A percentile compares a stretch with the other conserved stretches of the same genome.
These are phyloP conservation scores for Salix udensis DNA, from an alignment of 345 rosid genomes.

Conservation along the genomic window DNA sequence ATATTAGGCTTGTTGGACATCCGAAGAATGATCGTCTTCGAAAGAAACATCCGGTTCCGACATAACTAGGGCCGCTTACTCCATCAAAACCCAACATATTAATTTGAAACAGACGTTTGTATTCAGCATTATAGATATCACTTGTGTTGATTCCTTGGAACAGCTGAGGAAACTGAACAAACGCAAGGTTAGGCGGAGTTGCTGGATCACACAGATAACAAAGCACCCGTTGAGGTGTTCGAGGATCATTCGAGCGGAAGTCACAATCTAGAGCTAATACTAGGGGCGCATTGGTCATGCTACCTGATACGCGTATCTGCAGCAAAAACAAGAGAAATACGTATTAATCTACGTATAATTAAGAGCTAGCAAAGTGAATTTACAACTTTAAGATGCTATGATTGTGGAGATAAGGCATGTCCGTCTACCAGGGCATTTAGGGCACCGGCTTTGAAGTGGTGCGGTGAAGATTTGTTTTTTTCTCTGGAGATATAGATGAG, in stretches of 20 bases:
- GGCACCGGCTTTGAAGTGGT: conserved; percentile 84
- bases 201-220: conserved; percentile 54
- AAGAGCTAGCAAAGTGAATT: too few relatives aligned
- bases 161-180: conserved; percentile 71
- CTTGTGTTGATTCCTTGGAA: conserved; percentile 45
- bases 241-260: conserved; percentile 71
- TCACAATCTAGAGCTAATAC: conserved; percentile 76
- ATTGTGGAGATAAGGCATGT: neutral
- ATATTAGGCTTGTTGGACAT: conserved; percentile 19
- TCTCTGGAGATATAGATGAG: conserved; percentile 64
- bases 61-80: conserved; percentile 35
- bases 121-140: conserved; percentile 53
- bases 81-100: conserved; percentile 55
- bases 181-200: conserved; percentile 25
- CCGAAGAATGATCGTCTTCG: conserved; percentile 56
- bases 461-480: conserved; percentile 46
- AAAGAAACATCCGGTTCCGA: conserved; percentile 70
- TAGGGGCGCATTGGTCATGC: conserved; percentile 64
- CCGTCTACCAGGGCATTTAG: conserved; percentile 52
- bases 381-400: neutral
- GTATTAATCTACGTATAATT: too few relatives aligned
- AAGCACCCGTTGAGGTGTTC: conserved; percentile 41
- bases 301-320: conserved; percentile 69
- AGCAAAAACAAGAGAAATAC: neutral
- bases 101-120: conserved; percentile 34